Conservation (phyloP, 2,329 filamentous ascomycete genomes). For the Didymella pomorum region DNA sequence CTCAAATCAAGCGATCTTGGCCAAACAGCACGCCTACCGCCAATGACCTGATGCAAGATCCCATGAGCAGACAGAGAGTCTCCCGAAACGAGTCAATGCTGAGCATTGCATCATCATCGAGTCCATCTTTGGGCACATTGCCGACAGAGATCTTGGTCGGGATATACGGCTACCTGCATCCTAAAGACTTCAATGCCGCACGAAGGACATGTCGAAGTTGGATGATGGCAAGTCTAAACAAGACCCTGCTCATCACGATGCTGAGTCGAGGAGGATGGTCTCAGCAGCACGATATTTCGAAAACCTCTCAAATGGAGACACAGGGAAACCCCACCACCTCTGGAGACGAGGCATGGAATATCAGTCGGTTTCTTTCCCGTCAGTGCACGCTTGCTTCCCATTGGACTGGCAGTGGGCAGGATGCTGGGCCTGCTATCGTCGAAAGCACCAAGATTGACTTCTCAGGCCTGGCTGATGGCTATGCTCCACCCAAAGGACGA, state of each 20-base stretch:
- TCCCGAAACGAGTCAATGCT: not conserved
- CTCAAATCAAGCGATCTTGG: not conserved
- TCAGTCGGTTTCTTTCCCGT: constrained; percentile 59
- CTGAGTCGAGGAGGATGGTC: constrained; percentile 63
- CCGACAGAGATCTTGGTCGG: constrained; percentile 56
- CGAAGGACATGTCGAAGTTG: constrained; percentile 67
- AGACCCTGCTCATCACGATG: constrained; percentile 61
- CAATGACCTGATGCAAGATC: not conserved
- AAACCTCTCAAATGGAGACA: not conserved
- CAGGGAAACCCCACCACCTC: not conserved
- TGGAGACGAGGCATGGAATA: constrained; percentile 43
- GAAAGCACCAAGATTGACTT: constrained; percentile 47
- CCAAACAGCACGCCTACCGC: not conserved
- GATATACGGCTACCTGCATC: constrained; percentile 42
- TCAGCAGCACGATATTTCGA: not conserved
- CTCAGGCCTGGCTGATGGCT: constrained; percentile 40
- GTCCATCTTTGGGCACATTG: constrained; percentile 40
- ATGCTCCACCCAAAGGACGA: constrained; percentile 20
- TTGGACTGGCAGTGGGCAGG: constrained; percentile 52
- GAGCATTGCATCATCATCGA: constrained; percentile 27
- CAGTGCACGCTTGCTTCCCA: constrained; percentile 57
- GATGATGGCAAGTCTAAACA: constrained; percentile 66
- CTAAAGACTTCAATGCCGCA: constrained; percentile 66
- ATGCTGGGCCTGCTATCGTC: constrained; percentile 21
- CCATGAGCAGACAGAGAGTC: not conserved